Percentiles rank a stretch among this genome's conserved stretches.
Evolutionary conservation across 306 rosid genomes (phyloP).

Genomic region (Fragaria iinumae): DNA sequence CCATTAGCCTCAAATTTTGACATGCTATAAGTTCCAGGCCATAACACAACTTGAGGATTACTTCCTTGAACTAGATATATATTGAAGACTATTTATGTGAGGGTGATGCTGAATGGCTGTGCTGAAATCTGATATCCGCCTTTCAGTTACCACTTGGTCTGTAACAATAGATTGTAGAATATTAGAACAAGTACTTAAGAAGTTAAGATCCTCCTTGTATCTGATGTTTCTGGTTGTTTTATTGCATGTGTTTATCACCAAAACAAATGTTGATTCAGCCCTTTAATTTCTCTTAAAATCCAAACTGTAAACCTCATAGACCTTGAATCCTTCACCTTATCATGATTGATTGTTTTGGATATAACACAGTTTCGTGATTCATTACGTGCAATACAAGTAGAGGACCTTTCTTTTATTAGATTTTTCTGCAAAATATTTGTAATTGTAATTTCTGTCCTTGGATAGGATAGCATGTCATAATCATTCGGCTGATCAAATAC

Average conservation of each 20-base stretch:
- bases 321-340: neutral
- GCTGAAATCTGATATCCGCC: neutral
- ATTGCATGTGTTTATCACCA: neutral
- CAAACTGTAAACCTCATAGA: neutral
- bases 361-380: neutral
- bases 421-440: neutral
- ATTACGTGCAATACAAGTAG: neutral
- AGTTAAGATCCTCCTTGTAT: neutral
- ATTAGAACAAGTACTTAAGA: neutral
- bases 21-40: neutral
- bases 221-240: neutral
- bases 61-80: neutral
- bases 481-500: neutral
- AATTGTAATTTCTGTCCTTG: neutral
- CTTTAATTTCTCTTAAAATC: neutral
- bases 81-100: neutral
- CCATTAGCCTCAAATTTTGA: slow-evolving; percentile 18
- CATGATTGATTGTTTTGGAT: neutral
- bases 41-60: slow-evolving; percentile 14
- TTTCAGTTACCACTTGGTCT: neutral
- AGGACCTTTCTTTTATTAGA: neutral
- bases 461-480: neutral
- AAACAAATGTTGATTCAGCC: neutral
- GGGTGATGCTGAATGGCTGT: neutral
- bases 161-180: slow-evolving; percentile 9